Evolutionary conservation across 2,329 filamentous ascomycete species (phyloP), one percentile per base, ranked within the genome.

Genomic region (Colletotrichum sidae): DNA sequence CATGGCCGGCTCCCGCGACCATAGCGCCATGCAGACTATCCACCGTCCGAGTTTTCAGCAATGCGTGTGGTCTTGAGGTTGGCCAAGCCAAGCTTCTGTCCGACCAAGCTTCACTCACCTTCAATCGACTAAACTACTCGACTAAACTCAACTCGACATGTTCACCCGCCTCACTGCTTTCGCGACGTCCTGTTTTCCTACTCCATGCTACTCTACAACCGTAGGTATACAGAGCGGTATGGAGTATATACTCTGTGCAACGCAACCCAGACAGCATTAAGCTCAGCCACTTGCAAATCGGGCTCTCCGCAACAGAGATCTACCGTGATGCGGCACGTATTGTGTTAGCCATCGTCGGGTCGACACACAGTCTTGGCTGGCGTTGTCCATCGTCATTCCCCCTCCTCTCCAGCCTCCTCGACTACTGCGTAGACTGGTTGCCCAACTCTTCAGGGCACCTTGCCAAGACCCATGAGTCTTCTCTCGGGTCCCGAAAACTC

Each of bases 1-100:
- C 57, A 55, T 39, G 45, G 51, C 50, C 37, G 56, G 41, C 45
- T 65, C 61, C 56, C 50, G 61, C 61, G 42, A 55, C 61, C 62
- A 65, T 51, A 61, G 62, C 62, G 62, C 55, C 57, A 52, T 55
- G 44, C 51, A 47, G 46, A 17, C 44, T 46, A 47, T 44, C 34
- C n/a, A 44, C 57, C 61, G 37, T 65, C 61, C 57, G 39, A 65
- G 61, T 55, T 49, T 41, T 41, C 47, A 49, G n/a, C 42, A 52
- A 39, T 25, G 47, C 34, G 13, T 34, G 54, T 25, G 25, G 25
- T 25, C 25, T 25, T 25, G 25, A 25, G 25, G 25, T 25, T 25
- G 25, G 25, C 25, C 25, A 25, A 25, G 15, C 55, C 46, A 53
- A 41, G 47, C 38, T 34, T 34, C 37, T 53, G 46, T 62, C 59